Base-by-base conservation (phyloP, 352 stramenopile species). In the Pythium vanterpoolii region DNA sequence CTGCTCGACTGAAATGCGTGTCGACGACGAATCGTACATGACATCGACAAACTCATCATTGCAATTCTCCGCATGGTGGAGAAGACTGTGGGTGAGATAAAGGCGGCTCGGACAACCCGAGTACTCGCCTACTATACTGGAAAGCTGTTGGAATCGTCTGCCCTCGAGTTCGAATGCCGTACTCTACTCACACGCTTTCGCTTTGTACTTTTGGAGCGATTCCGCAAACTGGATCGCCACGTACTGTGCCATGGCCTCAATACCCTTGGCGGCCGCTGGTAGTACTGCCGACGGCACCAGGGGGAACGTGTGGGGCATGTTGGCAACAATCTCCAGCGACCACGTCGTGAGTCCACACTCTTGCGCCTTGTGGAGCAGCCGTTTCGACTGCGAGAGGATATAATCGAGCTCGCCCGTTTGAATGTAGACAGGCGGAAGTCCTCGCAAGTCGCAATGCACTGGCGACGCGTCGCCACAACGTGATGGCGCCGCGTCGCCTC, bases 401-500 rank as follows among this genome's bases (percentile, higher is more conserved):
- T 61, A 65, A 36, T 69, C 62, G 1, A 57, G 31, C 26, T 60
- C 48, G 13, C 3, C 48, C 1, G 48, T 26, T 18, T 62, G 56
- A 43, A 69, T 65, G 27, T 62, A 62, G 4, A 48, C 19, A 0
- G 62, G 62, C 13, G 62, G 62, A 5, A 64, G 40, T 0, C 38
- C 44, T 13, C 28, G 26, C 23, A 53, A 38, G 33, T 69, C 51
- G 14, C 56, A 63, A 23, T 56, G 36, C 11, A 56, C 24, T 0
- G 46, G 54, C 6, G 55, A 62, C 0, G 42, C 30, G 11, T 61
- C 54, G 27, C 54, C 38, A 42, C 54, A 53, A 13, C 36, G 23
- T 86, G 62, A 14, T 40, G 49, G 26, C 64, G 72, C 30, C 81
- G 77, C 61, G 79, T 79, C 68, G 42, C 39, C 6, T 24, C 42